phyloP scores from a whole-genome alignment of 2,329 filamentous ascomycete species.

The Volutella citrinella region DNA sequence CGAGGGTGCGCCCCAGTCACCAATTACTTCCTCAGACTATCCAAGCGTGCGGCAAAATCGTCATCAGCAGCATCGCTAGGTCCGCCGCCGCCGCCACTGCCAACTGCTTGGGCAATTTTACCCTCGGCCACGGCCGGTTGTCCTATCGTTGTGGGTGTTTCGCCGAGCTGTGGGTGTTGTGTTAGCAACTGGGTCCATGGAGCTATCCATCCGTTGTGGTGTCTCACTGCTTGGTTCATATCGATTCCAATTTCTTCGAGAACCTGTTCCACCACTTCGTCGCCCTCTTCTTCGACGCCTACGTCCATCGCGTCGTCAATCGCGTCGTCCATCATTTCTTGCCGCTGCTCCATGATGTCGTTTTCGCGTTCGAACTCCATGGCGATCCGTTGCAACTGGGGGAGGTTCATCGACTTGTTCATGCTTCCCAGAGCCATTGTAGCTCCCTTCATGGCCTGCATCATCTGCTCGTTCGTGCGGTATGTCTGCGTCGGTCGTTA shows the following conservation, averaged over 20 bases:
- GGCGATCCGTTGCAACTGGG: constrained; percentile 89
- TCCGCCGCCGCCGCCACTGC: constrained; percentile 50
- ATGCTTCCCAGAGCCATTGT: constrained; percentile 91
- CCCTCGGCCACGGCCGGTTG: constrained; percentile 69
- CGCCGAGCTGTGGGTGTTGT: constrained; percentile 66
- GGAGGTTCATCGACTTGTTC: constrained; percentile 97
- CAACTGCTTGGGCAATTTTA: constrained; percentile 82
- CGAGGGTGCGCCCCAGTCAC: too few relatives aligned
- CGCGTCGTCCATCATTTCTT: constrained; percentile 99
- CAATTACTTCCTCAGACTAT: constrained; percentile 68
- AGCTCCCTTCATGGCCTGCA: constrained; percentile 99
- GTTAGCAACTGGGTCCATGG: constrained; percentile 22
- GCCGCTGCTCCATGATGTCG: constrained; percentile 97
- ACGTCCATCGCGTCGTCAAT: constrained; percentile 96
- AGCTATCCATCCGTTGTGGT: too few relatives aligned
- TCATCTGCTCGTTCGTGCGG: constrained; percentile 98
- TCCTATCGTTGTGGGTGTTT: constrained; percentile 83
- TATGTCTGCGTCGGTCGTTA: constrained; percentile 85
- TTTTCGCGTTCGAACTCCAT: constrained; percentile 99
- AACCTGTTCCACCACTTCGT: constrained; percentile 95
- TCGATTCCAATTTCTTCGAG: constrained; percentile 96
- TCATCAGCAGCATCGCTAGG: constrained; percentile 70
- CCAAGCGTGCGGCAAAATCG: constrained; percentile 88
- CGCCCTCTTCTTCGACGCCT: constrained; percentile 87
- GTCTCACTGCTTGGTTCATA: constrained; percentile 80